These are phyloP conservation scores for Purpureocillium lavendulum DNA, from an alignment of 2,329 filamentous ascomycete species.

Conservation along the genomic window DNA sequence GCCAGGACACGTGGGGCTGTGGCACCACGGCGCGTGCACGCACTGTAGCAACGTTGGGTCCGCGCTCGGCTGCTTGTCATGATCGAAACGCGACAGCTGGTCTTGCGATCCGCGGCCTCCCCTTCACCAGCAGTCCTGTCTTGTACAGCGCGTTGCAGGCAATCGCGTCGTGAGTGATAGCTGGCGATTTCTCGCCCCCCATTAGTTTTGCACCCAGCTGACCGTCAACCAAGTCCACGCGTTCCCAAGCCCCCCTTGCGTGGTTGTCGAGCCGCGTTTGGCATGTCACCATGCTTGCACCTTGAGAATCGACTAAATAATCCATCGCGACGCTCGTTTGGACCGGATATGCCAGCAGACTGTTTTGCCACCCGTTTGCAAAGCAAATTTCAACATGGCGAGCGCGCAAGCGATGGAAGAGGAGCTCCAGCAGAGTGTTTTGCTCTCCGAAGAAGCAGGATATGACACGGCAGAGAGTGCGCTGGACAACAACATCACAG, in stretches of 20 bases:
- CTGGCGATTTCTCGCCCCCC: too few relatives aligned
- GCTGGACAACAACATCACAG: conserved; percentile 16
- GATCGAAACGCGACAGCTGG: conserved; percentile 10
- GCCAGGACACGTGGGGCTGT: not conserved
- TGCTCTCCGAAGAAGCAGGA: conserved; percentile 41
- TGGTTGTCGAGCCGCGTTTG: conserved; percentile 5
- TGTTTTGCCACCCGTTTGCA: conserved; percentile 9
- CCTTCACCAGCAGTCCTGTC: not conserved
- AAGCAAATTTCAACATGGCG: conserved; percentile 31
- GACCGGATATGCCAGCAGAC: conserved; percentile 21
- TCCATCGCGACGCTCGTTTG: conserved; percentile 12
- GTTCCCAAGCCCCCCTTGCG: not conserved
- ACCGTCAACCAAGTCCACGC: conserved; percentile 1
- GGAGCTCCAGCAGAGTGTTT: conserved; percentile 47
- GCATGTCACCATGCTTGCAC: conserved; percentile 12
- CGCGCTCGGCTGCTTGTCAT: conserved; percentile 5
- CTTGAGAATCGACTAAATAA: conserved; percentile 11
- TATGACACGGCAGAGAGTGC: conserved; percentile 26
- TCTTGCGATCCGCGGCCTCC: not conserved
- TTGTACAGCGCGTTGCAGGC: conserved; percentile 3
- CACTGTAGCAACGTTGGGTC: conserved; percentile 9
- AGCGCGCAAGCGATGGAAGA: conserved; percentile 48
- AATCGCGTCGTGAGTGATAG: conserved; percentile 3
- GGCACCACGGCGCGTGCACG: conserved; percentile 1
- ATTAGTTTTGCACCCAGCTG: conserved; percentile 1